A percentile compares a stretch with the other conserved stretches of the same genome.
These are phyloP conservation scores for Fusarium graminum DNA, from an alignment of 2,329 filamentous ascomycete genomes.

Conservation along the genomic window DNA sequence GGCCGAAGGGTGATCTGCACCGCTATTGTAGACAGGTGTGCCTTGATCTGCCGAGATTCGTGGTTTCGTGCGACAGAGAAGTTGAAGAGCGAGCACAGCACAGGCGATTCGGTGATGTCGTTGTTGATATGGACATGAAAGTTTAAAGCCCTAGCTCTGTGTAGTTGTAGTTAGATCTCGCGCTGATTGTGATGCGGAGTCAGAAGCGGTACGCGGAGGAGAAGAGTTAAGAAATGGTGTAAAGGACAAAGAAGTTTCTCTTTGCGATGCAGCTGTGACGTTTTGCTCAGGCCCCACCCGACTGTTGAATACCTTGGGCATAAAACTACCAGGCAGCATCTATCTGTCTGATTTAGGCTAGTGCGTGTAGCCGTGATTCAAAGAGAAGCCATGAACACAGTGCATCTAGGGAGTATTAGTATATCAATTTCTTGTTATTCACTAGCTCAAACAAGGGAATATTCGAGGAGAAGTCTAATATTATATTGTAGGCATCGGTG, in stretches of 20 bases:
- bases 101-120: conserved; percentile 12
- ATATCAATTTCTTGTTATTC: neutral
- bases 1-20: conserved; percentile 4
- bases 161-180: neutral
- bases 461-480: neutral
- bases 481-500: neutral
- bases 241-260: conserved; percentile 40
- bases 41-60: conserved; percentile 13
- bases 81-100: conserved; percentile 16
- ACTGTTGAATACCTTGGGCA: conserved; percentile 31
- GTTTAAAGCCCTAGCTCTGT: neutral
- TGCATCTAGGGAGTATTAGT: neutral
- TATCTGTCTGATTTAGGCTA: conserved; percentile 33
- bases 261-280: conserved; percentile 41
- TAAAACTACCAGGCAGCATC: conserved; percentile 39
- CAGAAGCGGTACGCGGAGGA: conserved; percentile 10
- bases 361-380: conserved; percentile 6
- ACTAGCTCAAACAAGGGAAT: neutral
- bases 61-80: conserved; percentile 20
- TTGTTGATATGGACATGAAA: neutral
- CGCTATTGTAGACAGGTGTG: conserved; percentile 11
- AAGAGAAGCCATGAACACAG: conserved; percentile 12
- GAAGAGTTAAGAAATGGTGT: conserved; percentile 14
- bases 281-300: conserved; percentile 47
- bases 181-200: conserved; percentile 15